Evolutionary conservation across 345 rosid species (phyloP).

Genomic region (Populus deltoides): DNA sequence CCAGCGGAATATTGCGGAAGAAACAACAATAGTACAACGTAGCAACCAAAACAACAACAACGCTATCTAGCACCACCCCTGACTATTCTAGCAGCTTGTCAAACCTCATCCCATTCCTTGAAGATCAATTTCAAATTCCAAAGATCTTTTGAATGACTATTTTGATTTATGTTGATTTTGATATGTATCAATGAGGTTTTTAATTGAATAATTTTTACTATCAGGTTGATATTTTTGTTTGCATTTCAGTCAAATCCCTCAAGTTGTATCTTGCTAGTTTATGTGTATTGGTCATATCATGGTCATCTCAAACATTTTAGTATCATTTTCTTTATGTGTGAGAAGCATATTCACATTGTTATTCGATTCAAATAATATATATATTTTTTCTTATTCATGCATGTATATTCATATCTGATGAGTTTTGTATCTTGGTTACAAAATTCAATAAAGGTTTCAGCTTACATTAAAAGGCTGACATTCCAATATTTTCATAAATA

Average conservation of each 20-base stretch:
- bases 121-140: not conserved
- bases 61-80: not conserved
- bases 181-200: not conserved
- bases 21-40: too few species aligned
- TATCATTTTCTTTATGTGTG: not conserved
- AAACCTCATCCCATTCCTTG: not conserved
- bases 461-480: too few species aligned
- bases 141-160: not conserved
- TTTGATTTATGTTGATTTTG: not conserved
- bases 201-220: too few species aligned
- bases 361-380: too few species aligned
- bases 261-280: not conserved
- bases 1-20: not conserved
- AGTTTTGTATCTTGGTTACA: not conserved
- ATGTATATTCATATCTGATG: not conserved
- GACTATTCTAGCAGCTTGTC: not conserved
- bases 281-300: not conserved
- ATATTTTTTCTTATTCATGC: not conserved
- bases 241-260: not conserved
- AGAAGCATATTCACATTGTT: not conserved
- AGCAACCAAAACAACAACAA: fast-evolving
- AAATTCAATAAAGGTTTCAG: too few species aligned
- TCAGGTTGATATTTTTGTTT: not conserved
- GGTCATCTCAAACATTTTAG: not conserved
- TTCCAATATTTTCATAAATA: too few species aligned